Conservation (phyloP, 2,329 filamentous ascomycete species). For the Eutypella sp. region DNA sequence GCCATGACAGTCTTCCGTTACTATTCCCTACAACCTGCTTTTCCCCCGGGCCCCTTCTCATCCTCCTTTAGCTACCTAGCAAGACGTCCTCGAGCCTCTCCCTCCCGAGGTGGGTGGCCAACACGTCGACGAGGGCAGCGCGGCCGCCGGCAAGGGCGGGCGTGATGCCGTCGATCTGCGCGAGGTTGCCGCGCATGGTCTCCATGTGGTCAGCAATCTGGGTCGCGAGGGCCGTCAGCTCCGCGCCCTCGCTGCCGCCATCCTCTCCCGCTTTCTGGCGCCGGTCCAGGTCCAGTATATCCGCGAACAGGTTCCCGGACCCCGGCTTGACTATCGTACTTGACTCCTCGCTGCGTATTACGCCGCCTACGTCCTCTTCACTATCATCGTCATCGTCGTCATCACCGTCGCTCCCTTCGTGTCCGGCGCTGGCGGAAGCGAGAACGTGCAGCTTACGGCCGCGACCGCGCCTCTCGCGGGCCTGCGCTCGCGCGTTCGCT, state of each 20-base stretch:
- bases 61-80: constrained; percentile 31
- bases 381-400: constrained; percentile 2
- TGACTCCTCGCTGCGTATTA: constrained; percentile 14
- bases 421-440: background rate
- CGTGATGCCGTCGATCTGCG: constrained; percentile 47
- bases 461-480: constrained; percentile 44
- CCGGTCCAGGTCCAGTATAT: too few species aligned
- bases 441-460: constrained; percentile 44
- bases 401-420: background rate
- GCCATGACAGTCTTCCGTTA: too few species aligned
- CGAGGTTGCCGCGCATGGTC: constrained; percentile 49
- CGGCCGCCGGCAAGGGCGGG: constrained; percentile 43
- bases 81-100: constrained; percentile 45
- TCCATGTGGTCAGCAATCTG: constrained; percentile 53
- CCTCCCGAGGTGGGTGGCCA: constrained; percentile 41
- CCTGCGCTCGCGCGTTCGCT: constrained; percentile 51
- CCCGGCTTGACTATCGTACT: background rate
- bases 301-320: constrained; percentile 18
- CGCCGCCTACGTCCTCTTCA: constrained; percentile 8
- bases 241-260: constrained; percentile 28
- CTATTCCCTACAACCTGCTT: too few species aligned
- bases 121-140: constrained; percentile 44
- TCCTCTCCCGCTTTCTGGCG: too few species aligned
- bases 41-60: background rate
- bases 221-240: constrained; percentile 38